These are phyloP conservation scores for Lactifluus hygrophoroides DNA, from an alignment of 768 basidiomycete genomes.

Conservation along the genomic window DNA sequence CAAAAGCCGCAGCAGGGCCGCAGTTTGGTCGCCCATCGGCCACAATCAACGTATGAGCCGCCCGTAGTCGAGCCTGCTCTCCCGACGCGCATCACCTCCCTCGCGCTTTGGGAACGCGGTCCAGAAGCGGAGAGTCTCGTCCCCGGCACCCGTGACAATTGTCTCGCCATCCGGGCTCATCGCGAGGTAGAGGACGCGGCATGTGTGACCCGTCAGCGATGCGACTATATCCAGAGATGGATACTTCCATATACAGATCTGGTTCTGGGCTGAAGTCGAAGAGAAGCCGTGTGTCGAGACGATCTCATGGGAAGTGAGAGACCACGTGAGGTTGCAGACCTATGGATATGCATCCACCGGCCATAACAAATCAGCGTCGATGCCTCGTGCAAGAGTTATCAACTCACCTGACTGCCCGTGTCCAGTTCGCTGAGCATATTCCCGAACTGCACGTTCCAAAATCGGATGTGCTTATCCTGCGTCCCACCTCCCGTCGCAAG, in stretches of 20 bases:
- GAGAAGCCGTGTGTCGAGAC: slow-evolving; percentile 98
- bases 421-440: slow-evolving; percentile 80
- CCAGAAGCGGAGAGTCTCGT: slow-evolving; percentile 97
- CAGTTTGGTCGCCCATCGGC: not conserved
- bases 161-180: slow-evolving; percentile 97
- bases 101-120: slow-evolving; percentile 87
- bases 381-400: not conserved
- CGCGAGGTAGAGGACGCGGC: slow-evolving; percentile 92
- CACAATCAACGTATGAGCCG: slow-evolving; percentile 30
- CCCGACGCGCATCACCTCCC: slow-evolving; percentile 28
- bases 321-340: slow-evolving; percentile 98
- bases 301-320: slow-evolving; percentile 88
- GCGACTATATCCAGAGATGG: slow-evolving; percentile 92
- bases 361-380: not conserved
- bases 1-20: not conserved
- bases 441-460: slow-evolving; percentile 92
- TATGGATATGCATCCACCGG: slow-evolving; percentile 25
- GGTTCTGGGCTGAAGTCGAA: slow-evolving; percentile 88
- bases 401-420: slow-evolving; percentile 86
- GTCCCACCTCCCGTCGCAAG: slow-evolving; percentile 95
- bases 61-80: slow-evolving; percentile 40
- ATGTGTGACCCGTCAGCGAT: slow-evolving; percentile 88
- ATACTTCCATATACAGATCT: slow-evolving; percentile 94
- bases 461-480: slow-evolving; percentile 96
- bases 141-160: slow-evolving; percentile 95